phyloP scores from a whole-genome alignment of 495 filamentous ascomycete genomes.

The Penicillium soppii region DNA sequence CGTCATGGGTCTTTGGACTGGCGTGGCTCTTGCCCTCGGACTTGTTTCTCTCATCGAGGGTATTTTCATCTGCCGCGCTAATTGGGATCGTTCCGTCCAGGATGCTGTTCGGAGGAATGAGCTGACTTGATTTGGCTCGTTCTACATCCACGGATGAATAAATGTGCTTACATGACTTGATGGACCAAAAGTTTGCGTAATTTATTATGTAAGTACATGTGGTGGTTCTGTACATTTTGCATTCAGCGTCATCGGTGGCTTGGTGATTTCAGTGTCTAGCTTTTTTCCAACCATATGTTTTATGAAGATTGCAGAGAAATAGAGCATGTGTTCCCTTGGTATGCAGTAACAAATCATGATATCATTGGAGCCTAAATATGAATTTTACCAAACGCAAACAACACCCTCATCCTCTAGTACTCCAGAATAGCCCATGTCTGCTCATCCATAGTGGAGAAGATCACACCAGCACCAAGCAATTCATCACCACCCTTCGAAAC shows the following conservation, averaged over 20 bases:
- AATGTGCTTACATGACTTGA: background rate
- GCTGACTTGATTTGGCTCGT: constrained; percentile 39
- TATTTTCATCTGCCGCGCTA: constrained; percentile 61
- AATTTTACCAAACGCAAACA: constrained; percentile 7
- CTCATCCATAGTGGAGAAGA: constrained; percentile 92
- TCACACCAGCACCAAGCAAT: constrained; percentile 65
- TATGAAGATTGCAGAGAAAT: background rate
- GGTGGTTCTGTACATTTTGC: background rate
- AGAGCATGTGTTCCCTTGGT: background rate
- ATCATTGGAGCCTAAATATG: constrained; percentile 24
- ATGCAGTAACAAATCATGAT: constrained; percentile 26
- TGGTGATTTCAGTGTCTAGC: background rate
- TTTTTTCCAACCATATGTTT: background rate
- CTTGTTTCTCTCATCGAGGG: constrained; percentile 66
- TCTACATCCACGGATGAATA: background rate
- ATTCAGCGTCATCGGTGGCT: background rate
- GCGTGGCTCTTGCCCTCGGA: constrained; percentile 68
- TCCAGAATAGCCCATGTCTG: constrained; percentile 73
- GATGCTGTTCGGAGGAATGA: constrained; percentile 71
- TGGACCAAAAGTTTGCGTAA: too few relatives aligned
- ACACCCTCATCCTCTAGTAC: constrained; percentile 33
- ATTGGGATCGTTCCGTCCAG: constrained; percentile 72
- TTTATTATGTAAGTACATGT: too few relatives aligned
- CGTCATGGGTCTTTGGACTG: constrained; percentile 76
- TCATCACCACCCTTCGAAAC: constrained; percentile 77